Evolutionary conservation across 2,329 filamentous ascomycete species (phyloP).

Genomic region (Colletotrichum tropicicola): DNA sequence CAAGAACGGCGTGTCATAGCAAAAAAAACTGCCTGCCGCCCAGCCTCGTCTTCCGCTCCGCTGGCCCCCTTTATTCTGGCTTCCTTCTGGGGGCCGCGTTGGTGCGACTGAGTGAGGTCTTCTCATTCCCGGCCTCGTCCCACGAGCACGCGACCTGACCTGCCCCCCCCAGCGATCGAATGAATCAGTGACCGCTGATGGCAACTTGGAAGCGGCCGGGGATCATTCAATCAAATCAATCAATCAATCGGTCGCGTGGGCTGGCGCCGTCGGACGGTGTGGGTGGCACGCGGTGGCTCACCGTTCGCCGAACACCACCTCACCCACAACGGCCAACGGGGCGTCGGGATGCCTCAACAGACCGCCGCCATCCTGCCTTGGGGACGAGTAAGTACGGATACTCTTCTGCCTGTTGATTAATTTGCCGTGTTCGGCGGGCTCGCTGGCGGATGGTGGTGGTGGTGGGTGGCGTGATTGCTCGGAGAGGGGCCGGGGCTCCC

Average conservation of each 20-base stretch:
- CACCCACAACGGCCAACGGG: background rate
- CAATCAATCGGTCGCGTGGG: too few relatives aligned
- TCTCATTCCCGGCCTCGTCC: too few relatives aligned
- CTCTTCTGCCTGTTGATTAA: too few relatives aligned
- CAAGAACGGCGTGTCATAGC: background rate
- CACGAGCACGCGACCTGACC: constrained; percentile 3
- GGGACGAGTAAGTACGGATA: background rate
- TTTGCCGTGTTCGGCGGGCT: too few relatives aligned
- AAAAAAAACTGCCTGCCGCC: background rate
- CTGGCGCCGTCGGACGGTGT: too few relatives aligned
- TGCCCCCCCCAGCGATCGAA: background rate
- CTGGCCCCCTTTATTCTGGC: background rate
- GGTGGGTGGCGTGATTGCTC: background rate
- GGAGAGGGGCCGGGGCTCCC: background rate
- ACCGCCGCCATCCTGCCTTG: constrained; percentile 11
- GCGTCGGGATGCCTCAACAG: constrained; percentile 4
- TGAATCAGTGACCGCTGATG: background rate
- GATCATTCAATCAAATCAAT: too few relatives aligned
- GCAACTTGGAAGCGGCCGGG: background rate
- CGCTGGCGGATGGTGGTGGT: too few relatives aligned
- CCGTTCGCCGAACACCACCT: background rate
- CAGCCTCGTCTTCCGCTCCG: constrained; percentile 2
- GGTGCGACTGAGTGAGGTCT: too few relatives aligned
- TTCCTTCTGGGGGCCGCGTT: too few relatives aligned
- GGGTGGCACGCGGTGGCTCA: background rate